Evolutionary conservation across 176 grass and related monocot species (phyloP).

Genomic region (Ampelocalamus luodianensis): DNA sequence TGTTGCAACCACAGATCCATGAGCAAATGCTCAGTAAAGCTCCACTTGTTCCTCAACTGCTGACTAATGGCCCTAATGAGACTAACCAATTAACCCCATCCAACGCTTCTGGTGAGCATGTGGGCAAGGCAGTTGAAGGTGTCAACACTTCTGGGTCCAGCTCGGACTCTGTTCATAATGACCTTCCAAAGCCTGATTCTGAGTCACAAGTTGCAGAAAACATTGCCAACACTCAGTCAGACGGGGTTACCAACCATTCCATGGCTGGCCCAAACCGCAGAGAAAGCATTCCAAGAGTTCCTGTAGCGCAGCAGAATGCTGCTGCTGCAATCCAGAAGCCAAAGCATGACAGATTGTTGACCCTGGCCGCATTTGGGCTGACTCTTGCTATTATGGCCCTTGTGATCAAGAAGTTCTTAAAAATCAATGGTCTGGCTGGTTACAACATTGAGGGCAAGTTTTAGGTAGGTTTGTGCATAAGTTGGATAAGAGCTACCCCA

Average conservation of each 20-base stretch:
- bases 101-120: conserved; percentile 25
- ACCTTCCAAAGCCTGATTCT: conserved; percentile 50
- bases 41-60: conserved; percentile 63
- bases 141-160: conserved; percentile 39
- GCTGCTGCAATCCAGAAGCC: conserved; percentile 57
- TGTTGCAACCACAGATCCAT: conserved; percentile 73
- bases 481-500: conserved; percentile 27
- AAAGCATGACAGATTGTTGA: conserved; percentile 75
- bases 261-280: conserved; percentile 41
- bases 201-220: conserved; percentile 48
- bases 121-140: conserved; percentile 37
- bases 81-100: conserved; percentile 35
- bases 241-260: conserved; percentile 39
- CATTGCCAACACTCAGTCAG: conserved; percentile 39
- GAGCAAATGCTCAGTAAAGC: conserved; percentile 82
- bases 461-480: conserved; percentile 54
- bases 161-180: conserved; percentile 30
- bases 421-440: conserved; percentile 66
- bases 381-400: conserved; percentile 89
- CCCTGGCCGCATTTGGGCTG: conserved; percentile 77
- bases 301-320: conserved; percentile 24
- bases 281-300: conserved; percentile 46
- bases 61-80: conserved; percentile 35
- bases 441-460: conserved; percentile 77
- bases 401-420: conserved; percentile 86